A percentile compares a stretch with the other conserved stretches of the same genome.
Evolutionary conservation across 2,329 filamentous ascomycete genomes (phyloP).

Genomic region (Alternaria ethzedia): DNA sequence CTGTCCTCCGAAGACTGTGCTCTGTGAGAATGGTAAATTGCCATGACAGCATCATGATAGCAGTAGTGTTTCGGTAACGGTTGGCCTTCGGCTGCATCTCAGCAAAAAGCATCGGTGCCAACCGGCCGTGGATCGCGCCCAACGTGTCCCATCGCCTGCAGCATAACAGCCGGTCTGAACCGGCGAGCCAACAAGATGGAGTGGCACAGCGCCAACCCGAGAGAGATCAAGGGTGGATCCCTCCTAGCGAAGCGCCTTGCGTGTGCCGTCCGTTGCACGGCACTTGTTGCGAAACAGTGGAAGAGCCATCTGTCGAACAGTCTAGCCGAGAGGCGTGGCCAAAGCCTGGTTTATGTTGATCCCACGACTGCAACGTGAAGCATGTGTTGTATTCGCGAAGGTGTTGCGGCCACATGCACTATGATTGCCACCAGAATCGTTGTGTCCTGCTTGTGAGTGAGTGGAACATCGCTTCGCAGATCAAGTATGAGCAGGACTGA

Average conservation of each 20-base stretch:
- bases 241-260: constrained; percentile 25
- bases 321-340: constrained; percentile 4
- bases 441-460: neutral
- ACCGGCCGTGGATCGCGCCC: constrained; percentile 23
- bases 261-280: constrained; percentile 8
- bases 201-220: constrained; percentile 24
- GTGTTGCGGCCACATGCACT: neutral
- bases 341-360: neutral
- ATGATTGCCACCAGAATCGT: neutral
- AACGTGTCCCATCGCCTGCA: constrained; percentile 24
- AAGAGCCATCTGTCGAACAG: constrained; percentile 9
- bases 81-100: constrained; percentile 22
- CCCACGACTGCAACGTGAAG: neutral
- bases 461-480: neutral
- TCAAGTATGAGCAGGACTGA: neutral
- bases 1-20: neutral
- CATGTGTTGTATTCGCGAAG: neutral
- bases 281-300: constrained; percentile 7
- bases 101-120: constrained; percentile 16
- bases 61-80: constrained; percentile 14
- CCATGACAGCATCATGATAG: neutral
- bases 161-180: constrained; percentile 16
- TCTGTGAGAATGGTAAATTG: neutral
- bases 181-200: constrained; percentile 26
- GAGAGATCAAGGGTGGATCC: constrained; percentile 21